Percentiles rank a stretch among this genome's conserved stretches.
phyloP scores from a whole-genome alignment of 164 flowering plant genomes.

The Vitis riparia region DNA sequence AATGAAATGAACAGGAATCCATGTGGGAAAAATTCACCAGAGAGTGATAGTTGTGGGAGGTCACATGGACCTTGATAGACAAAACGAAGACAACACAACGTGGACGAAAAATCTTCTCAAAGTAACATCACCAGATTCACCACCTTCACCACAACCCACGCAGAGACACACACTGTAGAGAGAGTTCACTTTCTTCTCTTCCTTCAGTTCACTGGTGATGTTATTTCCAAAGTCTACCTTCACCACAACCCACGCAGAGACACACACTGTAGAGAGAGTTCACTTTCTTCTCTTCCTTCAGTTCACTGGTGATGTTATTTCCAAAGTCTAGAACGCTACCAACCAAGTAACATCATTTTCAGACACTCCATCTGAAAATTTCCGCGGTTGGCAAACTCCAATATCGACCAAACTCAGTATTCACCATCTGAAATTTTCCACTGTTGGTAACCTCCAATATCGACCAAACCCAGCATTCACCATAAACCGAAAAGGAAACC shows the following conservation, averaged over 20 bases:
- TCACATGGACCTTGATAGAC: conserved; percentile 1
- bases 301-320: background rate
- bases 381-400: too few relatives aligned
- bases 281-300: background rate
- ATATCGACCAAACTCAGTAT: too few relatives aligned
- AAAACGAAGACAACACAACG: background rate
- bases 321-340: too few relatives aligned
- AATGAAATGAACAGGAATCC: background rate
- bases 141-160: too few relatives aligned
- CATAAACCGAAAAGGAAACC: too few relatives aligned
- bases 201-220: background rate
- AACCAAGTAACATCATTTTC: too few relatives aligned
- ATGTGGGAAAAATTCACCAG: background rate
- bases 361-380: too few relatives aligned
- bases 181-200: background rate
- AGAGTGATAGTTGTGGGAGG: background rate
- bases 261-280: background rate
- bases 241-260: background rate
- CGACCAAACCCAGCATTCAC: too few relatives aligned
- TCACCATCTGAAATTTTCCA: too few relatives aligned
- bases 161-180: background rate
- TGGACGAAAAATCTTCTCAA: background rate
- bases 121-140: background rate
- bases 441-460: too few relatives aligned
- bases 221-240: too few relatives aligned